Percentiles rank a stretch among this genome's conserved stretches.
These are phyloP conservation scores for Parascedosporium putredinis DNA, from an alignment of 2,329 filamentous ascomycete species.

Conservation along the genomic window DNA sequence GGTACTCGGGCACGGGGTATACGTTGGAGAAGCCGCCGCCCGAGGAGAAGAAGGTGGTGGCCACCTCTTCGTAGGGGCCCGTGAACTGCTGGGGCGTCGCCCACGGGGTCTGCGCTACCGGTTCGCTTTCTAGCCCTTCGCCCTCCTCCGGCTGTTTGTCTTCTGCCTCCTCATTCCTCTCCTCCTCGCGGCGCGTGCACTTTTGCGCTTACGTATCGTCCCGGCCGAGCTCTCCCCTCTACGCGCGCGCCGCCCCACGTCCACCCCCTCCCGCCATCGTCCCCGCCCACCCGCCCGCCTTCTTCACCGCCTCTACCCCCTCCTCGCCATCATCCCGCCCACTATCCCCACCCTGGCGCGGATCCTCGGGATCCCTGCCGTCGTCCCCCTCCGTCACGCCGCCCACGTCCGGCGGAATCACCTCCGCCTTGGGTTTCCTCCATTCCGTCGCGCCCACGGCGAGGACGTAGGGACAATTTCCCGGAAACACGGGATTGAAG, in stretches of 20 bases:
- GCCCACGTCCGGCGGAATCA: too few species aligned
- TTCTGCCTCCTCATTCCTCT: too few species aligned
- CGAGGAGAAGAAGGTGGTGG: slow-evolving; percentile 27
- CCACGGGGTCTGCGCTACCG: too few species aligned
- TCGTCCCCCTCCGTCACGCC: slow-evolving; percentile 8
- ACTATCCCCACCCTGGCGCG: background rate
- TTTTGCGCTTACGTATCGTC: too few species aligned
- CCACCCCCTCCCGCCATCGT: slow-evolving; percentile 25
- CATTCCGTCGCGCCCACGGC: slow-evolving; percentile 40
- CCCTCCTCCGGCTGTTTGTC: too few species aligned
- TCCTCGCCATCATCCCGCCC: background rate
- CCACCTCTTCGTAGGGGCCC: slow-evolving; percentile 9
- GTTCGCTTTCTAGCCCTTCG: too few species aligned
- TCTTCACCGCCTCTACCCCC: background rate
- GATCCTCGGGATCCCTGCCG: slow-evolving; percentile 3
- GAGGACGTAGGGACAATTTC: slow-evolving; percentile 37
- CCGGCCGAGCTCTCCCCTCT: too few species aligned
- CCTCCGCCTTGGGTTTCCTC: too few species aligned
- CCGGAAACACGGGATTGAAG: slow-evolving; percentile 38
- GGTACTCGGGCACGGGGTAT: slow-evolving; percentile 36
- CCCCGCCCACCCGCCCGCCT: slow-evolving; percentile 11
- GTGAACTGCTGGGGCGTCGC: background rate
- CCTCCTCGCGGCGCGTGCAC: slow-evolving; percentile 30
- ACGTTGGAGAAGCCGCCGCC: slow-evolving; percentile 40
- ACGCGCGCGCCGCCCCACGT: too few species aligned